phyloP scores from a whole-genome alignment of 1,139 yeast genomes.

The Pichia sp. region DNA sequence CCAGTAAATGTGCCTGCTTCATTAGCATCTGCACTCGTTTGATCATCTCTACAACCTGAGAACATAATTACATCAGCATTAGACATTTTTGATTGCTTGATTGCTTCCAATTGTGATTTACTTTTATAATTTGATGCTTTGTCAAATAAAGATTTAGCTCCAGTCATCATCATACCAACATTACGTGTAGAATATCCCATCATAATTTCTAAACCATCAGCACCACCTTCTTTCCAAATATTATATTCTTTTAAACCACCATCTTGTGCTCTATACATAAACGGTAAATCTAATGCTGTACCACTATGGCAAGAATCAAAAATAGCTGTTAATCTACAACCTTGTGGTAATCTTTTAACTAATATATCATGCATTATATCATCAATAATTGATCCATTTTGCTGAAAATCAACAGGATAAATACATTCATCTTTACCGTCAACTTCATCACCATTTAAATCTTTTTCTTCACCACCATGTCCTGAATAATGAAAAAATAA shows the following conservation, averaged over 20 bases:
- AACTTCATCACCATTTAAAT: constrained; percentile 83
- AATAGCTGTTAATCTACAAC: constrained; percentile 81
- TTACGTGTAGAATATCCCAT: constrained; percentile 71
- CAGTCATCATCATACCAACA: constrained; percentile 45
- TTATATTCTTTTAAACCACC: constrained; percentile 90
- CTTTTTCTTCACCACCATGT: constrained; percentile 84
- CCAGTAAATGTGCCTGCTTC: constrained; percentile 81
- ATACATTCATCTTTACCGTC: constrained; percentile 87
- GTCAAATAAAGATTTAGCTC: constrained; percentile 47
- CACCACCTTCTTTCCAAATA: constrained; percentile 77
- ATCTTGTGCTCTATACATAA: constrained; percentile 73
- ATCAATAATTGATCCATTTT: constrained; percentile 55
- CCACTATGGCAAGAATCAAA: constrained; percentile 96
- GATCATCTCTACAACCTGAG: constrained; percentile 89
- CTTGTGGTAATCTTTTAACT: constrained; percentile 73
- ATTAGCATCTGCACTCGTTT: constrained; percentile 72
- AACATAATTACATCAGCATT: constrained; percentile 85
- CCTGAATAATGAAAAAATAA: constrained; percentile 87
- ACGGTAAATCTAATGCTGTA: constrained; percentile 84
- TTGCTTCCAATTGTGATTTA: constrained; percentile 34
- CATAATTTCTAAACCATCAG: constrained; percentile 66
- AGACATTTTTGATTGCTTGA: constrained; percentile 59
- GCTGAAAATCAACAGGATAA: constrained; percentile 83
- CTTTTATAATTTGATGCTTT: constrained; percentile 29
- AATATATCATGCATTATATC: constrained; percentile 79